Conservation (phyloP, 306 rosid species). For the Fragaria iinumae region DNA sequence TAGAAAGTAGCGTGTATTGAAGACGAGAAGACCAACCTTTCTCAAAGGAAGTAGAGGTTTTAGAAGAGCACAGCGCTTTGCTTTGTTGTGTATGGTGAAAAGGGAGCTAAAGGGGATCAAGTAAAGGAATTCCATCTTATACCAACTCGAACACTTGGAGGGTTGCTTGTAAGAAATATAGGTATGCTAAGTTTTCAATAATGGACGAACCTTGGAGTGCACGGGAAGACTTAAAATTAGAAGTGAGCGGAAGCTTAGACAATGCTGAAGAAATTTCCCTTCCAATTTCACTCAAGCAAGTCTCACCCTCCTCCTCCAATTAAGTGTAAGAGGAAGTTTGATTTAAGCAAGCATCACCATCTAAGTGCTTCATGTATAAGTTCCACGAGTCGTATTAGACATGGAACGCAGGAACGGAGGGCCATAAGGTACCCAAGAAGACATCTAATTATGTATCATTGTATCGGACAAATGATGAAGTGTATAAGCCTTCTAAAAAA, state of each 20-base stretch:
- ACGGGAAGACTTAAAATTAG: background rate
- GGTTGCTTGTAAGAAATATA: background rate
- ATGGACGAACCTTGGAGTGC: background rate
- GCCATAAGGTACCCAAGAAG: no score
- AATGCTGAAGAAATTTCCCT: background rate
- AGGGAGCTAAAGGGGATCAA: background rate
- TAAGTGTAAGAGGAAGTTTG: background rate
- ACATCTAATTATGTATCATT: no score
- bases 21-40: constrained; percentile 7
- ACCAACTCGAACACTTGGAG: background rate
- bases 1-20: background rate
- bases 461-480: no score
- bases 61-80: background rate
- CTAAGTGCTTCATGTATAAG: background rate
- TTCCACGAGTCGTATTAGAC: background rate
- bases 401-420: background rate
- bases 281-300: background rate
- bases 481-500: no score
- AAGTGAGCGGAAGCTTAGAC: background rate
- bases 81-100: background rate
- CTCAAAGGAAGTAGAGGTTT: no score
- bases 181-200: background rate
- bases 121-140: background rate
- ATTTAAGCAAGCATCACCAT: background rate
- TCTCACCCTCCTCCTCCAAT: background rate